Evolutionary conservation across 805 yeast genomes (phyloP), one percentile per base, ranked within the genome.

Genomic region (Sugiyamaella chiloensis): DNA sequence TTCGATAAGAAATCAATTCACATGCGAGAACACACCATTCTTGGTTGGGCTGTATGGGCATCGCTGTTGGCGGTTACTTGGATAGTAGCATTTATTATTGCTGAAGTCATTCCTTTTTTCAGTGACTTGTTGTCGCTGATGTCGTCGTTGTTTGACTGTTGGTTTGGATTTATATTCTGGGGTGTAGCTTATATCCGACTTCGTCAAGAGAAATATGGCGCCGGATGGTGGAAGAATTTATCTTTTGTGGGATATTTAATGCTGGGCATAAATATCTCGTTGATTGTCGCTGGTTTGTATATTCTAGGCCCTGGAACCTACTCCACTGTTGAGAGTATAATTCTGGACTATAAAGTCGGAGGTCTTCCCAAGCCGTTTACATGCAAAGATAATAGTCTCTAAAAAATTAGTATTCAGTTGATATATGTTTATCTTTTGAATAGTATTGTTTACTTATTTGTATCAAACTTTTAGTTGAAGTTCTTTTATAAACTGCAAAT

Each of bases 121-220:
- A 71, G 78, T 23, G 83, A 79, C 55, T 62, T 79, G 51, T 65
- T 79, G 27, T 71, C 81, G 2, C 64, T 79, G 55, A 78, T 79
- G 83, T 74, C 79, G 11, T 78, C 85, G 2, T 64, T 80, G 44
- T 79, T 79, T 56, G 84, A 79, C 60, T 78, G 83, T 60, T 80
- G 83, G 81, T 80, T 79, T 54, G 84, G 84, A 0, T 79, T 78
- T 55, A 76, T 79, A 5, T 79, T 79, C 55, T 79, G 84, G 84
- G 66, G 81, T 12, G 72, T 76, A 24, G 83, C 84, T 0, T 79
- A 61, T 60, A 71, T 76, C 58, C 70, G 73, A 55, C 63, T 78
- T 53, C 69, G 68, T 52, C 63, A 65, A 43, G 63, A 62, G n/a
- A 61, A 63, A 27, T 59, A 62, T 40, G 63, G 63, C 42, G 61